These are phyloP conservation scores for Ganoderma meredithae DNA, from an alignment of 1,284 basidiomycete species.

Conservation along the genomic window DNA sequence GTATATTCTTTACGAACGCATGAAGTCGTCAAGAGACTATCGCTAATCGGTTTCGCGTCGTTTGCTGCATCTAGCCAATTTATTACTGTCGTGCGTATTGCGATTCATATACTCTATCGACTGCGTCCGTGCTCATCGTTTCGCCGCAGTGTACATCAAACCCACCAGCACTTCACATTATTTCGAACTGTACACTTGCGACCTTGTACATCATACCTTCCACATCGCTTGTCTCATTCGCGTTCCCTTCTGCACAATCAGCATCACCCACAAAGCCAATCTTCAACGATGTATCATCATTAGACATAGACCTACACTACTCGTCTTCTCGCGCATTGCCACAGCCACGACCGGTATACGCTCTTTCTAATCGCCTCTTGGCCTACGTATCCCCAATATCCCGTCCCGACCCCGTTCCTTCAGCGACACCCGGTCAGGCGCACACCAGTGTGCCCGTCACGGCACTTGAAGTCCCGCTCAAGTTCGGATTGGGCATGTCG, in stretches of 20 bases:
- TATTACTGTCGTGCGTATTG: slow-evolving; percentile 63
- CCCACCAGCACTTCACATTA: slow-evolving; percentile 63
- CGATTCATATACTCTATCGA: neutral
- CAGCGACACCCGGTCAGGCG: slow-evolving; percentile 32
- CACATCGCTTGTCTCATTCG: slow-evolving; percentile 51
- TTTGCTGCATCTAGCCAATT: slow-evolving; percentile 59
- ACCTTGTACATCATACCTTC: slow-evolving; percentile 59
- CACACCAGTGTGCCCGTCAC: slow-evolving; percentile 36
- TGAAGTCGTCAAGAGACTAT: slow-evolving; percentile 57
- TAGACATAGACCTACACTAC: slow-evolving; percentile 41
- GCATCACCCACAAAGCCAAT: slow-evolving; percentile 24
- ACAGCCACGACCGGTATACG: slow-evolving; percentile 57
- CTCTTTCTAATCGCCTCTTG: slow-evolving; percentile 67
- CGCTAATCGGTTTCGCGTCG: slow-evolving; percentile 51
- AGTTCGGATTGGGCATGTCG: slow-evolving; percentile 35
- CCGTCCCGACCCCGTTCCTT: slow-evolving; percentile 28
- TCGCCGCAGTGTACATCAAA: slow-evolving; percentile 59
- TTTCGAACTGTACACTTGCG: slow-evolving; percentile 61
- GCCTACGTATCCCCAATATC: slow-evolving; percentile 62
- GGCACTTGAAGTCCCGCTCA: slow-evolving; percentile 17
- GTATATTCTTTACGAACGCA: slow-evolving; percentile 70
- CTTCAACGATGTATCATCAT: slow-evolving; percentile 45
- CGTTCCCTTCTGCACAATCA: slow-evolving; percentile 35
- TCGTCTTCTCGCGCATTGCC: slow-evolving; percentile 20
- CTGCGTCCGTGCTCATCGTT: neutral